Percentiles rank a stretch among this genome's conserved stretches.
Conservation (phyloP, 2,329 filamentous ascomycete species). For the Saccharata proteae region DNA sequence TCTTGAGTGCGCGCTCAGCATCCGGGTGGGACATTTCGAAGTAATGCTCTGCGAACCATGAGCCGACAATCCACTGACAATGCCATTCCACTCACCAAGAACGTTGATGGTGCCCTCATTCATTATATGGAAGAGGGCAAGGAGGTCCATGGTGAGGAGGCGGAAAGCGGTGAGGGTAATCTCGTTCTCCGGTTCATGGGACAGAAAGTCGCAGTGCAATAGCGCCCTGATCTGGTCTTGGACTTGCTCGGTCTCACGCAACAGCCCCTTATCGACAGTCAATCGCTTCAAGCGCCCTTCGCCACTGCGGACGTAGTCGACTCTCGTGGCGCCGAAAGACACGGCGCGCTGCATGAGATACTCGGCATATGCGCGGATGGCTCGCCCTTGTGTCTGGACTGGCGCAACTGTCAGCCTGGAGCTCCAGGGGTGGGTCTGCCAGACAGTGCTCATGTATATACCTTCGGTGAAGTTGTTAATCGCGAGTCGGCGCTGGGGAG, state of each 20-base stretch:
- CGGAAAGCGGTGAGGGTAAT: slow-evolving; percentile 92
- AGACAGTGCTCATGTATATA: too few species aligned
- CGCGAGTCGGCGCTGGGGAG: slow-evolving; percentile 64
- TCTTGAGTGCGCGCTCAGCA: slow-evolving; percentile 78
- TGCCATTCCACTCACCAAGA: slow-evolving; percentile 49
- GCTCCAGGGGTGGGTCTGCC: too few species aligned
- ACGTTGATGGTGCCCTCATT: slow-evolving; percentile 98
- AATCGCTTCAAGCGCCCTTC: slow-evolving; percentile 75
- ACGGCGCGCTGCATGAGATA: slow-evolving; percentile 76
- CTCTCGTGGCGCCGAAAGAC: slow-evolving; percentile 71
- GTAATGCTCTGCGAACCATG: slow-evolving; percentile 59
- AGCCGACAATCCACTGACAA: slow-evolving; percentile 9
- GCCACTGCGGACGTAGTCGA: slow-evolving; percentile 78
- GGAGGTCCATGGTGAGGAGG: slow-evolving; percentile 75
- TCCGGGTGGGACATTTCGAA: slow-evolving; percentile 96
- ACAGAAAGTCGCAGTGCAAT: slow-evolving; percentile 80
- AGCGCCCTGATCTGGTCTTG: slow-evolving; percentile 79
- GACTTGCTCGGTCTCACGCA: slow-evolving; percentile 83
- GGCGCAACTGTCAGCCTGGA: slow-evolving; percentile 10
- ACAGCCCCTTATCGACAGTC: slow-evolving; percentile 78
- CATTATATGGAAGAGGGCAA: slow-evolving; percentile 85
- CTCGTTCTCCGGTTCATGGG: slow-evolving; percentile 85
- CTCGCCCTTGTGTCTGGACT: slow-evolving; percentile 91
- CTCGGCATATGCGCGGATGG: slow-evolving; percentile 81
- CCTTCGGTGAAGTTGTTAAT: slow-evolving; percentile 89